A percentile compares a stretch with the other conserved stretches of the same genome.
phyloP scores from a whole-genome alignment of 306 rosid species.

The Fragaria nilgerrensis region DNA sequence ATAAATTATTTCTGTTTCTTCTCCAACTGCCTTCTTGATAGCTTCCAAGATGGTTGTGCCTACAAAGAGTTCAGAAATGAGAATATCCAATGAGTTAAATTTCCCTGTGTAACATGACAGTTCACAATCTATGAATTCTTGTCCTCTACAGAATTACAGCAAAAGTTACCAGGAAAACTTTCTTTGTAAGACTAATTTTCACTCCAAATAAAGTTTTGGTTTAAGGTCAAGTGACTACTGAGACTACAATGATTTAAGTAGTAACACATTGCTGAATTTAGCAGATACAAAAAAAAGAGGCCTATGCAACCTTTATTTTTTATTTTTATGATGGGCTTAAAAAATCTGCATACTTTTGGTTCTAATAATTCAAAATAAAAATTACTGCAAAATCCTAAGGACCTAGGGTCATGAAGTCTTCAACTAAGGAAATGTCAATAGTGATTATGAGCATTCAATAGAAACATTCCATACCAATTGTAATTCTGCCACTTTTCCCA shows the following conservation, averaged over 20 bases:
- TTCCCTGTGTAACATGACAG: neutral
- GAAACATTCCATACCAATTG: constrained; percentile 49
- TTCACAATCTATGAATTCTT: neutral
- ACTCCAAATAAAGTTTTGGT: neutral
- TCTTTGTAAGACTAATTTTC: neutral
- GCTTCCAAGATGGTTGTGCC: constrained; percentile 89
- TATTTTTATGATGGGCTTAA: neutral
- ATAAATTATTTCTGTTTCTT: constrained; percentile 56
- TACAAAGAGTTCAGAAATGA: constrained; percentile 22
- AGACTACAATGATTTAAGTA: neutral
- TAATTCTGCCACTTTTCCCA: constrained; percentile 62
- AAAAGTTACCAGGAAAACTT: neutral
- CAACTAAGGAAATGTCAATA: neutral
- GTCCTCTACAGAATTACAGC: neutral
- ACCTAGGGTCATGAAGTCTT: neutral
- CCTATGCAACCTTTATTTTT: neutral
- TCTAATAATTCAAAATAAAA: neutral
- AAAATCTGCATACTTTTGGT: neutral
- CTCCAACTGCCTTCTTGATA: constrained; percentile 58
- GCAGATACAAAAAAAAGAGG: neutral
- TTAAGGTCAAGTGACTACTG: neutral
- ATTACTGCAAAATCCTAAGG: neutral
- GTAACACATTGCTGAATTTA: neutral
- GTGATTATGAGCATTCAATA: neutral
- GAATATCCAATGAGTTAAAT: constrained; percentile 1